phyloP scores from a whole-genome alignment of 805 yeast species.

The Starmerella apicola region DNA sequence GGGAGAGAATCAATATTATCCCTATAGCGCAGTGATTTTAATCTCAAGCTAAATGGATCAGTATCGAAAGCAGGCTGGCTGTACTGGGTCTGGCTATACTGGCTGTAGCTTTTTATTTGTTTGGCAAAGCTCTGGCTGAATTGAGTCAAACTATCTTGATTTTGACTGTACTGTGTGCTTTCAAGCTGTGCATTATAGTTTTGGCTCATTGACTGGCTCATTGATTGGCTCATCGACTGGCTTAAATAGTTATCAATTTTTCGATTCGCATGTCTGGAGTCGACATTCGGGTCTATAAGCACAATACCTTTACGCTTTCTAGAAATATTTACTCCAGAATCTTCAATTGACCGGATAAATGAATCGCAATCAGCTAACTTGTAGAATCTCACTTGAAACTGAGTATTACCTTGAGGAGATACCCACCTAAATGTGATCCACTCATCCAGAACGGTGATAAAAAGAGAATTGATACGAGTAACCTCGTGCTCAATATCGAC shows the following conservation, averaged over 20 bases:
- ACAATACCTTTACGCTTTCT: neutral
- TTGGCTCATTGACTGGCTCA: too few relatives aligned
- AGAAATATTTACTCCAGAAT: neutral
- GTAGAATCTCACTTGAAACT: constrained; percentile 5
- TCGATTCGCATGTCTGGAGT: too few relatives aligned
- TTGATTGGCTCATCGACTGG: too few relatives aligned
- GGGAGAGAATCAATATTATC: neutral
- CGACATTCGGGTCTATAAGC: too few relatives aligned
- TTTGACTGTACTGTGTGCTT: neutral
- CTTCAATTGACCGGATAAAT: neutral
- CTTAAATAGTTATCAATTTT: too few relatives aligned
- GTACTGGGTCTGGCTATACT: neutral
- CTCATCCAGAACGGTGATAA: neutral
- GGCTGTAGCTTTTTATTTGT: neutral
- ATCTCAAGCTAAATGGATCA: too few relatives aligned
- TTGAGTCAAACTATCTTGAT: too few relatives aligned
- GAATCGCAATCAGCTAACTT: neutral
- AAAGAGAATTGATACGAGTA: neutral
- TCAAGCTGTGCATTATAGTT: too few relatives aligned
- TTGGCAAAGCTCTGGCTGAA: too few relatives aligned
- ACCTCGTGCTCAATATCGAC: neutral
- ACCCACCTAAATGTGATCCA: constrained; percentile 11
- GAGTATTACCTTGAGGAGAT: constrained; percentile 8
- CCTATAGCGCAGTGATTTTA: too few relatives aligned
- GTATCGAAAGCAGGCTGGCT: too few relatives aligned